phyloP scores from a whole-genome alignment of 1,284 basidiomycete genomes.

The Boletellus deceptivus region DNA sequence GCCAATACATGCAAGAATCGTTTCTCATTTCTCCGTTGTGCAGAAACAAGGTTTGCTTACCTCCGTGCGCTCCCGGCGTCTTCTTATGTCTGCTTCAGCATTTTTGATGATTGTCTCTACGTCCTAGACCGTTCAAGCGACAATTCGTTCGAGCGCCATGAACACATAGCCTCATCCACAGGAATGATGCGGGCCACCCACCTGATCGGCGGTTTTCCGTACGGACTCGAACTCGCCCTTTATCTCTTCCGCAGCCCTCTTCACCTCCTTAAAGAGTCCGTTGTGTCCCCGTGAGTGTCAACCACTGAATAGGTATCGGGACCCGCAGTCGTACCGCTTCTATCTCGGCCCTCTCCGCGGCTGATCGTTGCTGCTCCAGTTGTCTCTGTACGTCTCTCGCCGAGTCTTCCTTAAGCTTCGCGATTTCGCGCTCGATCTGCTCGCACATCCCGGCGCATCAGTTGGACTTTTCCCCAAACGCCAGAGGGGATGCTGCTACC shows the following conservation, averaged over 20 bases:
- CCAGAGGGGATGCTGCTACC: slow-evolving; percentile 1
- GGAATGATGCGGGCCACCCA: not conserved
- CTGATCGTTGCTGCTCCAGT: slow-evolving; percentile 16
- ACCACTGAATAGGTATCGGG: not conserved
- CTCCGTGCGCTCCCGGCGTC: not conserved
- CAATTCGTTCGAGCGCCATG: too few species aligned
- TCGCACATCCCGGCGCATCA: too few species aligned
- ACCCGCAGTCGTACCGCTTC: slow-evolving; percentile 8
- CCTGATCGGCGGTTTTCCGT: slow-evolving; percentile 9
- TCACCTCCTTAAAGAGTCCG: slow-evolving; percentile 3
- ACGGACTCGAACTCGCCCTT: not conserved
- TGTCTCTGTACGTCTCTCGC: slow-evolving; percentile 22
- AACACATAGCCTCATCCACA: not conserved
- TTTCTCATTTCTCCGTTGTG: too few species aligned
- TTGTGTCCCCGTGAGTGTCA: not conserved
- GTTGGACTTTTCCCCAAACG: too few species aligned
- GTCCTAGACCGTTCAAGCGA: not conserved
- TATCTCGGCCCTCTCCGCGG: not conserved
- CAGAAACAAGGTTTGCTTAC: too few species aligned
- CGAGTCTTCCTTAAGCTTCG: slow-evolving; percentile 21
- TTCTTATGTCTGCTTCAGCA: not conserved
- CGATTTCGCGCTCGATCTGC: slow-evolving; percentile 25
- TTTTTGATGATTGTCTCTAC: slow-evolving; percentile 2
- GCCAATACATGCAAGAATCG: too few species aligned
- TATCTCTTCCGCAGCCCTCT: slow-evolving; percentile 1